Conservation (phyloP, 1,139 yeast species). For the Taiozyma sp. region DNA sequence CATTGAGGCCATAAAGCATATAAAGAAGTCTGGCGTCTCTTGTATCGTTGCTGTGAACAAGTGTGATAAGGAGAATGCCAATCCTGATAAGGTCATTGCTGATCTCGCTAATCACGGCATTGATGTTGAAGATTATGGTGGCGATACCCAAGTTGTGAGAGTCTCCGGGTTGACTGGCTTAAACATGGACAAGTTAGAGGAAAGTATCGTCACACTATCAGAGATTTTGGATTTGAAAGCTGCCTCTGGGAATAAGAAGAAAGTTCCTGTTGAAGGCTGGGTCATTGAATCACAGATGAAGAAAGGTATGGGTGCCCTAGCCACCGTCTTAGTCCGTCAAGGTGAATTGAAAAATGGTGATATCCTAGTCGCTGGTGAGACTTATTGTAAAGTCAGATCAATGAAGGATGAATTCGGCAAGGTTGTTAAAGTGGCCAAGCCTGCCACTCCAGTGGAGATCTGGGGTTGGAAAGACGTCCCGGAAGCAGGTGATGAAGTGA, state of each 20-base stretch:
- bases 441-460: conserved; percentile 88
- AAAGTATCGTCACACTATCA: conserved; percentile 79
- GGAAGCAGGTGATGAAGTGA: conserved; percentile 81
- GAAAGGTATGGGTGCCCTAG: conserved; percentile 81
- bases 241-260: conserved; percentile 26
- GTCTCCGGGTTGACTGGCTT: conserved; percentile 85
- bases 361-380: conserved; percentile 75
- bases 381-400: conserved; percentile 84
- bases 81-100: conserved; percentile 62
- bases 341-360: conserved; percentile 74
- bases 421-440: conserved; percentile 61
- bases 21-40: conserved; percentile 43
- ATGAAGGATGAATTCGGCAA: conserved; percentile 75
- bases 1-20: conserved; percentile 91
- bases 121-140: conserved; percentile 91
- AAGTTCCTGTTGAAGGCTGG: conserved; percentile 74
- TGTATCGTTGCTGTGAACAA: conserved; percentile 90
- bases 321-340: conserved; percentile 77
- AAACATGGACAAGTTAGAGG: conserved; percentile 86
- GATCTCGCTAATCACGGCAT: conserved; percentile 78
- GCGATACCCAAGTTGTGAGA: conserved; percentile 86
- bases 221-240: conserved; percentile 80
- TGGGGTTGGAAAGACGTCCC: conserved; percentile 96
- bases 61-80: conserved; percentile 77
- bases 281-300: conserved; percentile 80